phyloP scores from a whole-genome alignment of 352 stramenopile species.

The Globisporangium lucens region DNA sequence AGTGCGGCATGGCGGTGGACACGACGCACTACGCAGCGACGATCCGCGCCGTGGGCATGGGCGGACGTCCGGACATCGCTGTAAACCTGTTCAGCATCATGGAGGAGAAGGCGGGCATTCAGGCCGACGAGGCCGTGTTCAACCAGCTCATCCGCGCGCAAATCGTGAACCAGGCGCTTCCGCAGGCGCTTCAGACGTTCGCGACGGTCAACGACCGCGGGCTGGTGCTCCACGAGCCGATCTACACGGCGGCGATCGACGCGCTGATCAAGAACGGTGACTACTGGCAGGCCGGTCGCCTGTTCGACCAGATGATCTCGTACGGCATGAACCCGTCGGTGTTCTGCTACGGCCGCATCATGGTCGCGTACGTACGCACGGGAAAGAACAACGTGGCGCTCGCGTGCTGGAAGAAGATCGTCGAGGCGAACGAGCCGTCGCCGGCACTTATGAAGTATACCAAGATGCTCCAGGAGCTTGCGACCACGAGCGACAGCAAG shows the following conservation, averaged over 20 bases:
- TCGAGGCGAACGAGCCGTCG: constrained; percentile 37
- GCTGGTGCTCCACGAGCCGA: constrained; percentile 54
- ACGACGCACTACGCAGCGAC: constrained; percentile 43
- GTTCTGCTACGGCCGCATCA: constrained; percentile 75
- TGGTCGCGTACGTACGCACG: constrained; percentile 72
- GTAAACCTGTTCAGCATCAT: constrained; percentile 62
- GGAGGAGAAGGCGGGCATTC: constrained; percentile 50
- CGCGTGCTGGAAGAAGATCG: constrained; percentile 72
- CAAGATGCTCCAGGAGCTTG: constrained; percentile 59
- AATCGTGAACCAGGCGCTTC: constrained; percentile 57
- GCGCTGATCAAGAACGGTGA: constrained; percentile 51
- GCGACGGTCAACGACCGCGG: constrained; percentile 46
- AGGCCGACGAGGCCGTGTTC: constrained; percentile 45
- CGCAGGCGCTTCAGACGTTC: constrained; percentile 78
- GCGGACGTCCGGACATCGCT: constrained; percentile 43
- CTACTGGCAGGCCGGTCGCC: constrained; percentile 61
- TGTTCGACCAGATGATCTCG: constrained; percentile 78
- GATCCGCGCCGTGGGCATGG: constrained; percentile 71
- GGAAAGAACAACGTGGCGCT: constrained; percentile 59
- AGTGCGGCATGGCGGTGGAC: constrained; percentile 23
- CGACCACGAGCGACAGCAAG: constrained; percentile 54
- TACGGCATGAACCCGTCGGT: constrained; percentile 54
- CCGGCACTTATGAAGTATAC: constrained; percentile 53
- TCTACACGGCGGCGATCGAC: constrained; percentile 78
- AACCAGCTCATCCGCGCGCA: constrained; percentile 79